Percentiles rank a stretch among this genome's conserved stretches.
phyloP scores from a whole-genome alignment of 1,284 basidiomycete species.

The Trametes sp. region DNA sequence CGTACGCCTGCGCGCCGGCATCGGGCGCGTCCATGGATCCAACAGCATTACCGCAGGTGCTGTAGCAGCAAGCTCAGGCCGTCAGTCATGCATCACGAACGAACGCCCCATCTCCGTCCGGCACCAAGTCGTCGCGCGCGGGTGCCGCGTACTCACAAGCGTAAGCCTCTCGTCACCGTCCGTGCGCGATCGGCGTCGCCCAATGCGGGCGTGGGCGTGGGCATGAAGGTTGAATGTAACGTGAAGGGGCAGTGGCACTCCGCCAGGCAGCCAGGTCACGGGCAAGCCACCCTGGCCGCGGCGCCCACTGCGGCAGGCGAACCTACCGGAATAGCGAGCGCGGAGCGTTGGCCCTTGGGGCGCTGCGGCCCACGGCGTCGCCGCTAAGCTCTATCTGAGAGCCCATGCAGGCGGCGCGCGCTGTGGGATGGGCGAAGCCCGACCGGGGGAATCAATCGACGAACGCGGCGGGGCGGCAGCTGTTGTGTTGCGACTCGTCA shows the following conservation, averaged over 20 bases:
- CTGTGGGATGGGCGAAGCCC: conserved; percentile 10
- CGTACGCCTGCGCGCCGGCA: not conserved
- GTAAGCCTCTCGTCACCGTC: conserved; percentile 10
- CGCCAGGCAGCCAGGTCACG: conserved; percentile 7
- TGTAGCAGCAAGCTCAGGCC: not conserved
- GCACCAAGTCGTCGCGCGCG: conserved; percentile 5
- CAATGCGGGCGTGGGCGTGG: conserved; percentile 8
- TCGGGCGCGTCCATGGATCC: not conserved
- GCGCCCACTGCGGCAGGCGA: conserved; percentile 13
- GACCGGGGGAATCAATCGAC: conserved; percentile 22
- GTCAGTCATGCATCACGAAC: not conserved
- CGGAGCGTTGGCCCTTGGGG: not conserved
- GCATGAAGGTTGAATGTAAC: not conserved
- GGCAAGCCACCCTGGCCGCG: conserved; percentile 5
- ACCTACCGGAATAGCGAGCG: conserved; percentile 10
- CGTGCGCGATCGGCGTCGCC: conserved; percentile 24
- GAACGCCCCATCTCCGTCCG: conserved; percentile 20
- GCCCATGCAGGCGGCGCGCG: conserved; percentile 6
- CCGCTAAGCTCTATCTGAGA: conserved; percentile 26
- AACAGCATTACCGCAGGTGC: not conserved
- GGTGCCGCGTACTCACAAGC: conserved; percentile 1
- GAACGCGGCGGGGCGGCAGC: conserved; percentile 3
- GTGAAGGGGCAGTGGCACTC: conserved; percentile 14
- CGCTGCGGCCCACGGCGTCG: not conserved
- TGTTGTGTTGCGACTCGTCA: conserved; percentile 15